Conservation (phyloP, 768 basidiomycete genomes). For the Mycena vulgaris region DNA sequence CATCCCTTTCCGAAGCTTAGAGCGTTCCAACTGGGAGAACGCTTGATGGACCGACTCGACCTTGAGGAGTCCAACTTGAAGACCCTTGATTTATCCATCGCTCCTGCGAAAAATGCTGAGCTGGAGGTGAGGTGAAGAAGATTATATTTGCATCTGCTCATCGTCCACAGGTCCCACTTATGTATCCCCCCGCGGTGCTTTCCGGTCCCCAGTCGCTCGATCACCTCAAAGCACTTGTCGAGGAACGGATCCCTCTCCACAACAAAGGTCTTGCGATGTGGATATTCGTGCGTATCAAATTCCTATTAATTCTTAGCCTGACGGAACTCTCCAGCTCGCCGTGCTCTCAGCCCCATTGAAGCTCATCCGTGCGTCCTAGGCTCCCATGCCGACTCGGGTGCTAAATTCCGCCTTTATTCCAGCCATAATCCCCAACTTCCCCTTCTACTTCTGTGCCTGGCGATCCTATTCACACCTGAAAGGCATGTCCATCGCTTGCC, state of each 20-base stretch:
- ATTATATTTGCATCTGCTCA: not conserved
- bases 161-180: slow-evolving; percentile 23
- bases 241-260: slow-evolving; percentile 34
- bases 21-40: slow-evolving; percentile 64
- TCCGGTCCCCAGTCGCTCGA: slow-evolving; percentile 36
- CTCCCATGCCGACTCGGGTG: not conserved
- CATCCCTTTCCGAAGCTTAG: slow-evolving; percentile 49
- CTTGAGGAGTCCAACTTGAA: slow-evolving; percentile 70
- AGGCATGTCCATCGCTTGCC: slow-evolving; percentile 47
- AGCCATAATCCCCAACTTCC: slow-evolving; percentile 72
- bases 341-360: slow-evolving; percentile 66
- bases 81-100: slow-evolving; percentile 63
- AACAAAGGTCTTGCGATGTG: slow-evolving; percentile 21
- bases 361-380: slow-evolving; percentile 60
- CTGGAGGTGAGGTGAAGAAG: not conserved
- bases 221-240: slow-evolving; percentile 27
- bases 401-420: not conserved
- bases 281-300: slow-evolving; percentile 27
- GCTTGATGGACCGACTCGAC: slow-evolving; percentile 63
- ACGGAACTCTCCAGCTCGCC: slow-evolving; percentile 41
- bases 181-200: slow-evolving; percentile 29
- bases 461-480: slow-evolving; percentile 69
- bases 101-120: slow-evolving; percentile 47
- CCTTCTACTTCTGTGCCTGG: slow-evolving; percentile 73
- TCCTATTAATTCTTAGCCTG: not conserved